Base-by-base conservation (phyloP, 2,329 filamentous ascomycete genomes). In the Pseudofabraea citricarpa region DNA sequence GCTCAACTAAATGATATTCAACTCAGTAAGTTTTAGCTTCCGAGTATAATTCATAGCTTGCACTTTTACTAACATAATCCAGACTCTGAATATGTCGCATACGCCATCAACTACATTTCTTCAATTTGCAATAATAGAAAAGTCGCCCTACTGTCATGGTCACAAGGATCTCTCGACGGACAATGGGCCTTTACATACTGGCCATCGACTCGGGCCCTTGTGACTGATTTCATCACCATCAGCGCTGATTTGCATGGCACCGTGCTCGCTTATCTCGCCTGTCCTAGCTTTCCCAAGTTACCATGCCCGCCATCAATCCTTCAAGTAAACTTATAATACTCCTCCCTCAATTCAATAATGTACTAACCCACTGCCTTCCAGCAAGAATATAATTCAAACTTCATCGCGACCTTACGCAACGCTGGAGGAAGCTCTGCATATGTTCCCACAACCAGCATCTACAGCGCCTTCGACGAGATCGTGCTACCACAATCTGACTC, bases 61-160 rank as follows among this genome's bases (percentile, higher is more conserved):
- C 4, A 16, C 15, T 10, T 35, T 15, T 16, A 6, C n/a, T 35
- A 4, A 31, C 8, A 31, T 10, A 6, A 15, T 3, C 32, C 10
- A 38, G 77, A 73, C 51, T 58, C 70, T 5, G 75, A 79, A 54
- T 77, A 74, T 50, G 67, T 75, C 26, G 73, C 72, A 76, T 36
- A 80, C 56, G 74, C 74, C 7, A 72, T 78, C 50, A 75, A 78
- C 60, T 79, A 79, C 58, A 66, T 78, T 45, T 61, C 62, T 15
- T 61, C 57, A 19, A 59, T 74, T 46, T 66, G 62, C 33, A 48
- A 52, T 35, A 56, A 61, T 18, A 49, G 55, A 6, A 63, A 69
- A 20, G 61, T 74, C 10, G 60, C 62, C 21, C 58, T 76, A 18
- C 57, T 78, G 16, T 65, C 64, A 9, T 79, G 72, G 72, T 77